Conservation (phyloP, 2,329 filamentous ascomycete genomes). For the Lachnellula occidentalis region DNA sequence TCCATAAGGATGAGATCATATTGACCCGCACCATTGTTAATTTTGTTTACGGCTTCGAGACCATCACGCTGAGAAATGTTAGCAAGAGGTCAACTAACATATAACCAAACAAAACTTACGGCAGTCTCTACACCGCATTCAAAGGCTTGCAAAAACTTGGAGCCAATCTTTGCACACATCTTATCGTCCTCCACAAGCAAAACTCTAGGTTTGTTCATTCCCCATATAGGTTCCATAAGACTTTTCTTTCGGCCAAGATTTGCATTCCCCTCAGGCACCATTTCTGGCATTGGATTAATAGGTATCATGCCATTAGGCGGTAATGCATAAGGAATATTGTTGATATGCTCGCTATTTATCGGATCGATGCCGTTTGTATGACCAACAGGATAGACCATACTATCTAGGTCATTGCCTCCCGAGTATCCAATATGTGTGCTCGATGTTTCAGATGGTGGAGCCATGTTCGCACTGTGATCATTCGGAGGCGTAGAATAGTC, state of each 20-base stretch:
- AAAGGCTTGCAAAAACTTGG: constrained; percentile 61
- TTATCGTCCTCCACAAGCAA: constrained; percentile 82
- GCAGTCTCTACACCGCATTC: constrained; percentile 64
- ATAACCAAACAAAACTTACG: constrained; percentile 41
- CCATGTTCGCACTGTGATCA: constrained; percentile 24
- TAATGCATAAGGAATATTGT: constrained; percentile 84
- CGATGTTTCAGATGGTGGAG: constrained; percentile 42
- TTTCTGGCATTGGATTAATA: constrained; percentile 40
- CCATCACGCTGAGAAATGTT: constrained; percentile 62
- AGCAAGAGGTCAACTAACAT: constrained; percentile 13
- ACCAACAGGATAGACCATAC: constrained; percentile 84
- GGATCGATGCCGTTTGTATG: constrained; percentile 90
- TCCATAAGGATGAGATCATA: constrained; percentile 78
- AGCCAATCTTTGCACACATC: constrained; percentile 61
- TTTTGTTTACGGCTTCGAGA: constrained; percentile 83
- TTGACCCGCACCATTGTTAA: constrained; percentile 46
- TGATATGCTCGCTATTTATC: constrained; percentile 88
- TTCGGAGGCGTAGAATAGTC: constrained; percentile 30
- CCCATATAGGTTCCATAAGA: constrained; percentile 47
- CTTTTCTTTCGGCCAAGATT: constrained; percentile 31
- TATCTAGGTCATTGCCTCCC: constrained; percentile 53
- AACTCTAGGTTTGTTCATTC: constrained; percentile 65
- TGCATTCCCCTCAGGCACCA: constrained; percentile 39
- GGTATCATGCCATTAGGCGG: constrained; percentile 54
- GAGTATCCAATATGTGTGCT: constrained; percentile 37